Base-by-base conservation (phyloP, 768 basidiomycete species). In the Tylopilus plumbeoviolaceoides region DNA sequence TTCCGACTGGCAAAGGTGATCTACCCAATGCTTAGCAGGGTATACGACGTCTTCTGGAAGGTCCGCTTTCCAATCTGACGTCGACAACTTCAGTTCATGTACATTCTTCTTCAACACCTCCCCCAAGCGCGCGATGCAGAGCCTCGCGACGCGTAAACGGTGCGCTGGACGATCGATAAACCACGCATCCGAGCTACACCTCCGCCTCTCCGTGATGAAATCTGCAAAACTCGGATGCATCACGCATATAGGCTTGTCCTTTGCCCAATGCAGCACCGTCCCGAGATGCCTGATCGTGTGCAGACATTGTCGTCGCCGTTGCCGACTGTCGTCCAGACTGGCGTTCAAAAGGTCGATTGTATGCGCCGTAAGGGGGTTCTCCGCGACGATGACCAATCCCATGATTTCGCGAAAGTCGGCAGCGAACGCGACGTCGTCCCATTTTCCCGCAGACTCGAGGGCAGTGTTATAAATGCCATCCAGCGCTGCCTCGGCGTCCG, bases 181-280 rank as follows among this genome's bases (percentile, higher is more conserved):
- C 63, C 69, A 69, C 1, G 48, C 57, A 17, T 67, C 62, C 7
- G 58, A 61, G 4, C 58, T 56, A 41, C 67, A 72, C 10, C 72
- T 60, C 21, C 60, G 55, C 42, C 21, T 52, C 44, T 72, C 63
- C 23, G 65, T 66, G 35, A 72, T 56, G 38, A 73, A 72, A 46
- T 73, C 71, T 6, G 55, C 57, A 21, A 72, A 70, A 25, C 69
- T 71, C 0, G 70, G 63, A 48, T 72, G 71, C 54, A 66, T 63
- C 3, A 68, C 60, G 15, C 51, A 62, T 41, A 72, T 66, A n/a
- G 64, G 61, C 18, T 62, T 55, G 35, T 61, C 59, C 30, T 62
- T 52, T 2, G 56, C 56, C 64, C 66, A 68, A 28, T 62, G 69
- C 47, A 69, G 47, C 20, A 69, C 59, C 23, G 59, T 59, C 11